These are phyloP conservation scores for Zymoseptoria passerinii DNA, from an alignment of 2,329 filamentous ascomycete species.

Conservation along the genomic window DNA sequence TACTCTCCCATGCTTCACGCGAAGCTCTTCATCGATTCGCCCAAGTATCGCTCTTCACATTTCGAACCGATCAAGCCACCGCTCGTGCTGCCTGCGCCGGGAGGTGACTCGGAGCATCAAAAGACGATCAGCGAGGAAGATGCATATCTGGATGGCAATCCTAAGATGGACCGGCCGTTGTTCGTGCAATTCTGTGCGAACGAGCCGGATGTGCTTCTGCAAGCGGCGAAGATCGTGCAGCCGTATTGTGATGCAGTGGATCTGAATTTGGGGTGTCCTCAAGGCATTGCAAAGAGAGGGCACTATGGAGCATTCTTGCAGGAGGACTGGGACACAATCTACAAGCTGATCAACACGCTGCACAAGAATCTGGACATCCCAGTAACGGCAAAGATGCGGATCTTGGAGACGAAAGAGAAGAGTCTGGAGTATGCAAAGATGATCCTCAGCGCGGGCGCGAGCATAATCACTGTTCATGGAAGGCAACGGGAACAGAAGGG, in stretches of 20 bases:
- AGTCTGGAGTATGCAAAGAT: slow-evolving; percentile 84
- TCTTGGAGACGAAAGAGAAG: slow-evolving; percentile 76
- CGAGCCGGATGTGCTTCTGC: slow-evolving; percentile 68
- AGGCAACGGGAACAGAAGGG: slow-evolving; percentile 86
- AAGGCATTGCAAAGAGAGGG: slow-evolving; percentile 85
- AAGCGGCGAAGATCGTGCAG: slow-evolving; percentile 67
- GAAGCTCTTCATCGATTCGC: slow-evolving; percentile 69
- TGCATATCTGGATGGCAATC: slow-evolving; percentile 76
- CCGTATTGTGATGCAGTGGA: slow-evolving; percentile 93
- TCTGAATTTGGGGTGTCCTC: slow-evolving; percentile 89
- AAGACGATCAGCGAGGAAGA: slow-evolving; percentile 22
- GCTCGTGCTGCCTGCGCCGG: slow-evolving; percentile 14
- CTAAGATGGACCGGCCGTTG: slow-evolving; percentile 72
- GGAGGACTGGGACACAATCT: slow-evolving; percentile 80
- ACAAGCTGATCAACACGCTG: slow-evolving; percentile 71
- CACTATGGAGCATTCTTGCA: slow-evolving; percentile 92
- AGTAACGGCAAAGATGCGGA: slow-evolving; percentile 88
- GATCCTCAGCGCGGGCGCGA: slow-evolving; percentile 79
- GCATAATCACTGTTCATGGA: slow-evolving; percentile 88
- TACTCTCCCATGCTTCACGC: slow-evolving; percentile 98
- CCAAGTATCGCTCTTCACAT: slow-evolving; percentile 67
- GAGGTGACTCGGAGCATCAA: slow-evolving; percentile 14
- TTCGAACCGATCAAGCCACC: slow-evolving; percentile 59
- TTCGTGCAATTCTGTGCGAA: slow-evolving; percentile 97
- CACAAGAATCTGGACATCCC: slow-evolving; percentile 72